A percentile compares a stretch with the other conserved stretches of the same genome.
These are phyloP conservation scores for Brassica cretica DNA, from an alignment of 345 rosid species.

Conservation along the genomic window DNA sequence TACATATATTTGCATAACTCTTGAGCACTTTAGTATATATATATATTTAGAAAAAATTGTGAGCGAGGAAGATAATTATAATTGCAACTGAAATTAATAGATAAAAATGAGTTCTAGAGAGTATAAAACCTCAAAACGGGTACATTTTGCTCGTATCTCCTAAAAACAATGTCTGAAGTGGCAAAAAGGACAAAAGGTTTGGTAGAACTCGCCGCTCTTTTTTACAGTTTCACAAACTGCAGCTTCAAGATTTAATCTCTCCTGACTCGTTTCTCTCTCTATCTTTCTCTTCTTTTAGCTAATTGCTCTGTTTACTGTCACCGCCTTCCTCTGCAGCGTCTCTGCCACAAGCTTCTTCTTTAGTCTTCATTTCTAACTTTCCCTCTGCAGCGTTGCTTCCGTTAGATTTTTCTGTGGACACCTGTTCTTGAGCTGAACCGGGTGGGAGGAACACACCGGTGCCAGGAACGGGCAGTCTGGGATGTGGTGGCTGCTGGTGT, in stretches of 20 bases:
- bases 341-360: constrained; percentile 23
- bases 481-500: constrained; percentile 62
- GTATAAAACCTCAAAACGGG: neutral
- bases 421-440: constrained; percentile 38
- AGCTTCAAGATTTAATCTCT: constrained; percentile 21
- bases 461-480: constrained; percentile 70
- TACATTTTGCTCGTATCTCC: constrained; percentile 6
- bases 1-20: neutral
- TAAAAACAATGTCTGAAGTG: constrained; percentile 22
- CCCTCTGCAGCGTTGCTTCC: constrained; percentile 25
- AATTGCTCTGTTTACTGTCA: constrained; percentile 14
- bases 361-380: constrained; percentile 14
- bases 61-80: neutral
- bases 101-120: neutral
- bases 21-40: too few relatives aligned
- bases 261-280: constrained; percentile 17
- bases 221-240: constrained; percentile 29
- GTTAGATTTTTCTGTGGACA: constrained; percentile 28
- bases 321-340: constrained; percentile 13
- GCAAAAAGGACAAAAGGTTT: neutral
- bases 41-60: too few relatives aligned
- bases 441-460: constrained; percentile 98
- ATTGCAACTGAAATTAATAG: neutral
- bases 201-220: constrained; percentile 24
- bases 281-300: constrained; percentile 22